phyloP scores from a whole-genome alignment of 352 stramenopile species.

The Pythium vanterpoolii region DNA sequence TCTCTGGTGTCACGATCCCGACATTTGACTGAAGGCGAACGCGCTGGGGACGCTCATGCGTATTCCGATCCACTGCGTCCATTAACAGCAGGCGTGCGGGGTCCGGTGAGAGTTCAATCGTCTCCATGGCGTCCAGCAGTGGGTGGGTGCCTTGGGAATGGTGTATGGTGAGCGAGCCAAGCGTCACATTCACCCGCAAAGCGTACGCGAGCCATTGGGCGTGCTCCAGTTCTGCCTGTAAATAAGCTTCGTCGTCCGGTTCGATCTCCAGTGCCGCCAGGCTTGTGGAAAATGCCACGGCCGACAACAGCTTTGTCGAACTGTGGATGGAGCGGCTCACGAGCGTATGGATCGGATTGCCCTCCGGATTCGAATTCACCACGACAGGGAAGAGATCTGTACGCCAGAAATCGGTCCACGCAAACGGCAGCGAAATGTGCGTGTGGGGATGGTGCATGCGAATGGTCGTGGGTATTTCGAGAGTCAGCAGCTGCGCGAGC shows the following conservation, averaged over 20 bases:
- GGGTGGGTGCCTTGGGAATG: background rate
- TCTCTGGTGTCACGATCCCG: conserved; percentile 1
- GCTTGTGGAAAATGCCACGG: background rate
- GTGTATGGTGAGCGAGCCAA: background rate
- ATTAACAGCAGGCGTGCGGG: conserved; percentile 1
- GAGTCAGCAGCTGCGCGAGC: background rate
- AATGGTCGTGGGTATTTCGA: background rate
- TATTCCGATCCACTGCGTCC: background rate
- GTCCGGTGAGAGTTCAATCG: background rate
- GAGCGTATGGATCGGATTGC: background rate
- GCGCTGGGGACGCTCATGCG: background rate
- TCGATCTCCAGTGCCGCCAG: conserved; percentile 2
- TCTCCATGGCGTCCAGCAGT: conserved; percentile 4
- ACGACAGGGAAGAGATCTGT: conserved; percentile 3
- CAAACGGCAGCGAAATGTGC: conserved; percentile 11
- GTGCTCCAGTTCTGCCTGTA: background rate
- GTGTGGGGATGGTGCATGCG: conserved; percentile 6
- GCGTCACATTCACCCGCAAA: background rate
- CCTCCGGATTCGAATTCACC: background rate
- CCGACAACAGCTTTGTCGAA: conserved; percentile 2
- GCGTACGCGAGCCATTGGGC: conserved; percentile 11
- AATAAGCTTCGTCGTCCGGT: background rate
- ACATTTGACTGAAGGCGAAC: background rate
- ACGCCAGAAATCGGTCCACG: conserved; percentile 15
- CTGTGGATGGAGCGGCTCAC: conserved; percentile 3